These are phyloP conservation scores for Nelumbo lutea DNA, from an alignment of 164 flowering plant genomes.

Conservation along the genomic window DNA sequence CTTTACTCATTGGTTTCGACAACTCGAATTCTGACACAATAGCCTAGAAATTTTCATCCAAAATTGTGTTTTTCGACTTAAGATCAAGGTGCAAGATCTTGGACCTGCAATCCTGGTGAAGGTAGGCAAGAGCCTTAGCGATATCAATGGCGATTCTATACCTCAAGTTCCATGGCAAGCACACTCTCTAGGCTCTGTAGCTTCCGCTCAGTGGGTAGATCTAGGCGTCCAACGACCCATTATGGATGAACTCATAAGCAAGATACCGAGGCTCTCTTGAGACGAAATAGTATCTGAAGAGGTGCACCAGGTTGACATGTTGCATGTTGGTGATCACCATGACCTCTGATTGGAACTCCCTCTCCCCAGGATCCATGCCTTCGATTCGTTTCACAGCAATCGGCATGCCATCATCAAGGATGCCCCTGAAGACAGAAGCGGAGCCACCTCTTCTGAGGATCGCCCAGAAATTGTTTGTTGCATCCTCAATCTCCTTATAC, in stretches of 20 bases:
- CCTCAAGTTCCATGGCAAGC: conserved; percentile 65
- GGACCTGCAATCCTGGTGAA: conserved; percentile 80
- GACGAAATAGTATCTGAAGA: conserved; percentile 52
- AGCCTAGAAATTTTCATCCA: conserved; percentile 58
- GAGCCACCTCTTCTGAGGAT: conserved; percentile 70
- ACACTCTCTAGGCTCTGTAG: conserved; percentile 23
- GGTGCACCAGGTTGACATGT: conserved; percentile 70
- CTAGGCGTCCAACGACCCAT: conserved; percentile 46
- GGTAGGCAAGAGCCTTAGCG: conserved; percentile 68
- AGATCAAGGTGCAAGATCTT: conserved; percentile 76
- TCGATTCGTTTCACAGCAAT: conserved; percentile 80
- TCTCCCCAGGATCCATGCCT: conserved; percentile 59
- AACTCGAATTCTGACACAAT: conserved; percentile 77
- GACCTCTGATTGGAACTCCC: conserved; percentile 73
- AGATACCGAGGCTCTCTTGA: conserved; percentile 46
- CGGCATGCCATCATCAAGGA: conserved; percentile 61
- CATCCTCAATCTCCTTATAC: conserved; percentile 55
- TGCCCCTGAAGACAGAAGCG: conserved; percentile 71
- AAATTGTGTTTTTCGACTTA: conserved; percentile 83
- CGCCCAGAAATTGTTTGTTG: conserved; percentile 59
- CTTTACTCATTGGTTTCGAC: conserved; percentile 69
- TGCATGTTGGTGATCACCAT: conserved; percentile 78
- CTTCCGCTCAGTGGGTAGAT: conserved; percentile 41
- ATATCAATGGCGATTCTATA: conserved; percentile 69
- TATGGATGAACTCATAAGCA: conserved; percentile 48